Base-by-base conservation (phyloP, 2,329 filamentous ascomycete genomes). In the Dothideomycetes sp. region DNA sequence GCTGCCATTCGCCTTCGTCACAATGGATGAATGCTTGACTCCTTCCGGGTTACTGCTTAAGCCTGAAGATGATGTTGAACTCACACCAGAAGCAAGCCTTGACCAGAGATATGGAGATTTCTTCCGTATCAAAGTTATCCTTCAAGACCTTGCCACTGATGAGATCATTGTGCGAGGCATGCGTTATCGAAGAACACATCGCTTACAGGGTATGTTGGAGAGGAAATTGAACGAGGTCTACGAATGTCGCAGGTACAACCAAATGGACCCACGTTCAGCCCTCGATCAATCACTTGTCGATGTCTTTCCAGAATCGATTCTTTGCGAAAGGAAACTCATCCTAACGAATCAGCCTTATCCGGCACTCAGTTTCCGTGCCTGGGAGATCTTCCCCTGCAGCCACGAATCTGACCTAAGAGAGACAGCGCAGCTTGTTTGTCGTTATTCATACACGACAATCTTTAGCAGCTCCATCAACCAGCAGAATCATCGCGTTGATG, bases 281-380 rank as follows among this genome's bases (percentile, higher is more conserved):
- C 19, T 37, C 2, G 24, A 31, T 3, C 36, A 36, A 14, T 32
- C 55, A 0, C 40, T 69, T 0, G 36, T 47, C 12, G 27, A 43
- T n/a, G 34, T 41, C 9, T 19, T 34, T 3, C 19, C 33, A 5
- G 12, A 15, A 14, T 19, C 18, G 4, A 39, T 44, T n/a, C 24
- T 39, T 19, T 33, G 40, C 10, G 19, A 40, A 1, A 47, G 51
- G 7, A 30, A 49, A 51, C 34, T 55, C 24, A 43, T 64, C 0
- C 56, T 69, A 2, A 84, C 79, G 0, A 85, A 84, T 42, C 53
- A 64, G 0, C 48, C 55, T 0, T 76, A 66, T 32, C 69, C 70
- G 0, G 41, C 41, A 2, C 36, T 48, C 32, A 40, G 42, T 34
- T 51, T 10, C 34, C 47, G 27, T 3, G 19, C 22, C 2, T 18